Base-by-base conservation (phyloP, 2,329 filamentous ascomycete genomes). In the Claviceps sorghi region DNA sequence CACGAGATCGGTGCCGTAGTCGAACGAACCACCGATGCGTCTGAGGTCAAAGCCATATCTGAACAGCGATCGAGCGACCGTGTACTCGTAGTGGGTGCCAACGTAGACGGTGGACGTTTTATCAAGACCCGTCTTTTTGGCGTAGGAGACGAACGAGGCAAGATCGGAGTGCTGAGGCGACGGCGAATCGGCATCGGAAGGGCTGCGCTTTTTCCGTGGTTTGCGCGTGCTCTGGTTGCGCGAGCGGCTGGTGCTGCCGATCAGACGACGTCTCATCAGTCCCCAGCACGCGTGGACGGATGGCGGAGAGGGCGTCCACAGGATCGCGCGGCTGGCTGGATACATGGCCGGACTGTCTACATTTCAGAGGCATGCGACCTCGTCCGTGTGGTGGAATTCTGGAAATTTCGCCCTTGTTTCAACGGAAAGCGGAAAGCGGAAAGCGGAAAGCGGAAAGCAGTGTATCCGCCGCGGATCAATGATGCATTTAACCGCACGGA, bases 61-160 rank as follows among this genome's bases (percentile, higher is more conserved):
- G 3, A 73, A 60, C 0, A 91, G 74, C 1, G 77, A 68, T 4
- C 67, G 63, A 6, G 77, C 75, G 3, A 81, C 77, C 0, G 72
- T 80, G 69, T 91, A 91, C 65, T 93, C 87, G 69, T 86, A 91
- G 63, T 78, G 78, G 0, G 86, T 91, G 57, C 87, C 87, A 43
- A 82, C 71, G 62, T 82, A 90, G 45, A 80, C 74, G 0, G 79
- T 80, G 17, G 77, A 80, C 4, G 64, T 67, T 1, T 70, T 65
- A 56, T 78, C 73, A 22, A 88, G 71, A 1, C 74, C 71, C 0
- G 69, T 74, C 49, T 76, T 75, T 21, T 72, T 64, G 5, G 82
- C 82, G 64, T 89, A 82, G 29, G 74, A 69, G 30, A 85, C 65
- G 63, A 88, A 91, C 0, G 81, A 78, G 1, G 70, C 58, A 4